Evolutionary conservation across 768 basidiomycete species (phyloP).

Genomic region (Epithele typhae): DNA sequence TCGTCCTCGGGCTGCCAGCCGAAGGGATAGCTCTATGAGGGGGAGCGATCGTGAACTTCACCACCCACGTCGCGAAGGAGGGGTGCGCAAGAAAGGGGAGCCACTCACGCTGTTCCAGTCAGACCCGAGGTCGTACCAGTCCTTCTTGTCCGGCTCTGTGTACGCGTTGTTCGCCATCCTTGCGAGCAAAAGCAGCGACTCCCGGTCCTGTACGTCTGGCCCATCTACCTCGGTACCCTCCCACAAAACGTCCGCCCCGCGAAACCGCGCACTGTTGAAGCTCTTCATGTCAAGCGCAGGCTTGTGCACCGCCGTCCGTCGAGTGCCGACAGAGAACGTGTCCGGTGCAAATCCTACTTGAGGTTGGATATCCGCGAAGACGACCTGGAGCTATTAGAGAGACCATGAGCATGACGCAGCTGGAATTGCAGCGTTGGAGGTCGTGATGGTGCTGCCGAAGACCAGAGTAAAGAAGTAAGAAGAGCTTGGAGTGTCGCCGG

Average conservation of each 20-base stretch:
- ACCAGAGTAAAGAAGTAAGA: conserved; percentile 17
- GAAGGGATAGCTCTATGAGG: conserved; percentile 57
- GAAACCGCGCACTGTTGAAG: conserved; percentile 31
- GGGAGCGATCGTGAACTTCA: not conserved
- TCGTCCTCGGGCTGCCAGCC: conserved; percentile 92
- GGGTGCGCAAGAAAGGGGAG: not conserved
- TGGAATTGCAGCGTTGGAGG: conserved; percentile 43
- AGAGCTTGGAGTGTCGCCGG: conserved; percentile 22
- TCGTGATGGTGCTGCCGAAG: conserved; percentile 15
- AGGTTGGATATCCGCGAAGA: conserved; percentile 51
- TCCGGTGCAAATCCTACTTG: conserved; percentile 24
- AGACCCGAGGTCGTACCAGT: conserved; percentile 69
- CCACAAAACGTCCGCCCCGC: conserved; percentile 50
- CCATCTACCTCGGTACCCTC: conserved; percentile 54
- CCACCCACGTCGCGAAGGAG: not conserved
- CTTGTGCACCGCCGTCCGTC: conserved; percentile 36
- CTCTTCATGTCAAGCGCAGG: conserved; percentile 37
- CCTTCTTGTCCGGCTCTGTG: conserved; percentile 37
- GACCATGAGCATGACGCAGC: conserved; percentile 61
- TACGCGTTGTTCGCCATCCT: conserved; percentile 93
- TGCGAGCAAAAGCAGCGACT: conserved; percentile 71
- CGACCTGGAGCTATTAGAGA: conserved; percentile 49
- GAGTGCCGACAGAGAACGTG: conserved; percentile 39
- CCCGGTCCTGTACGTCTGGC: conserved; percentile 70
- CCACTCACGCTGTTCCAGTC: conserved; percentile 47